Evolutionary conservation across 176 grass and related monocot genomes (phyloP), one percentile per base, ranked within the genome.

Genomic region (Olyra latifolia): DNA sequence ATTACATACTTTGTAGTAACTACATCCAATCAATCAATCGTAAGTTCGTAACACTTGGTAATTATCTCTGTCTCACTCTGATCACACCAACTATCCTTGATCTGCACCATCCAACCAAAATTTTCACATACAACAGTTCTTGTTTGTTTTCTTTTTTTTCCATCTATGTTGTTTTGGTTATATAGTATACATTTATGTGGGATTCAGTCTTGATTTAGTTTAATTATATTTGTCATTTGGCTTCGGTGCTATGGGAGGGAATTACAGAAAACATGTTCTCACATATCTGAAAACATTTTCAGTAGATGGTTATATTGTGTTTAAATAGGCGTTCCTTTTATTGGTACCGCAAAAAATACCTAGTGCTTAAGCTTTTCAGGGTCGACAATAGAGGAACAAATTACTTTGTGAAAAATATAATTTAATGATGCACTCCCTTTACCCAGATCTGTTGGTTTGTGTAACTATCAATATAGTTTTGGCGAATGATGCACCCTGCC

Each of bases 251-350:
- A 35, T 14, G 22, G 27, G 70, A 77, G 8, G 41, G 59, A 74
- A 29, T 74, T 53, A 15, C 19, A 50, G 19, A 60, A 27, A 52
- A 22, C 14, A 28, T 42, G 14, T 54, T 72, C 29, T 32, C 44
- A 60, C 42, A 64, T 20, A 29, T 69, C 39, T 69, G 19, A 75
- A 66, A 83, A 22, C 59, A 53, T 52, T 28, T 77, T 42, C 73
- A 14, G 71, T n/a, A 39, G 45, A 23, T 84, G n/a, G 42, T 76
- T 76, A 17, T 25, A 61, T 83, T 57, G 35, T 42, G n/a, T 74
- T 16, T 60, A 17, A 27, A 60, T 39, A 43, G 23, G 46, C 50
- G 8, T 77, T 17, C 32, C 27, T 55, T 47, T 48, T 46, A 25
- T 76, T 58, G 40, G 41, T 17, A 14, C 5, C 56, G 20, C 17